phyloP scores from a whole-genome alignment of 164 flowering plant species.

The Vitis rotundifolia region DNA sequence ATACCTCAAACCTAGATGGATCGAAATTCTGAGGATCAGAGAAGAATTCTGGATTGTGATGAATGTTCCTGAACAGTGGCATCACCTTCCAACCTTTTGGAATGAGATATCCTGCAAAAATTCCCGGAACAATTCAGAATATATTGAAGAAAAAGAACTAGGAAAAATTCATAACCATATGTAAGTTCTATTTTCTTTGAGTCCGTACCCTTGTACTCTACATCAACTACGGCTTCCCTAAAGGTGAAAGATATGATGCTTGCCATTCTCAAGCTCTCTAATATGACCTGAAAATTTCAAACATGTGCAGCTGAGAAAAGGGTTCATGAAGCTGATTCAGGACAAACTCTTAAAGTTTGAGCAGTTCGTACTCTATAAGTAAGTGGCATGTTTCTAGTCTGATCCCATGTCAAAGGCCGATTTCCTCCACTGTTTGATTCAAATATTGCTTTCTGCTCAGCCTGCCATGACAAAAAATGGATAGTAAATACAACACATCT shows the following conservation, averaged over 20 bases:
- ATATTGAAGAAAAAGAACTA: not conserved
- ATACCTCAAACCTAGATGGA: conserved; percentile 42
- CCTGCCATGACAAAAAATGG: conserved; percentile 21
- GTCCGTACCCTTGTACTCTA: conserved; percentile 41
- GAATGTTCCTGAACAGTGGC: conserved; percentile 65
- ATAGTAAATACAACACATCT: not conserved
- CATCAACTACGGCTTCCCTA: conserved; percentile 48
- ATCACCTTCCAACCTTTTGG: conserved; percentile 76
- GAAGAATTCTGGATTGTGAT: conserved; percentile 55
- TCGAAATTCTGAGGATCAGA: conserved; percentile 34
- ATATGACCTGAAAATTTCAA: conserved; percentile 30
- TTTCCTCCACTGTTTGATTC: conserved; percentile 29
- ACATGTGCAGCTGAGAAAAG: not conserved
- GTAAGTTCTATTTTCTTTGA: not conserved
- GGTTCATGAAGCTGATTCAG: too few relatives aligned
- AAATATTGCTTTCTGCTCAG: conserved; percentile 37
- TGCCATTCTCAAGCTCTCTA: conserved; percentile 54
- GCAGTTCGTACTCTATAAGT: conserved; percentile 28
- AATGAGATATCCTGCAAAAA: conserved; percentile 46
- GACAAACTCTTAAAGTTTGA: not conserved
- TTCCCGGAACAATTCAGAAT: not conserved
- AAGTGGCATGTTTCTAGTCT: conserved; percentile 42
- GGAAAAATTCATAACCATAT: too few relatives aligned
- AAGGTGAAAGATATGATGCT: conserved; percentile 53
- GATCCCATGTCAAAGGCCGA: conserved; percentile 36